A percentile compares a stretch with the other conserved stretches of the same genome.
Evolutionary conservation across 208 protist genomes (phyloP).

Genomic region (Lotmaria passim): DNA sequence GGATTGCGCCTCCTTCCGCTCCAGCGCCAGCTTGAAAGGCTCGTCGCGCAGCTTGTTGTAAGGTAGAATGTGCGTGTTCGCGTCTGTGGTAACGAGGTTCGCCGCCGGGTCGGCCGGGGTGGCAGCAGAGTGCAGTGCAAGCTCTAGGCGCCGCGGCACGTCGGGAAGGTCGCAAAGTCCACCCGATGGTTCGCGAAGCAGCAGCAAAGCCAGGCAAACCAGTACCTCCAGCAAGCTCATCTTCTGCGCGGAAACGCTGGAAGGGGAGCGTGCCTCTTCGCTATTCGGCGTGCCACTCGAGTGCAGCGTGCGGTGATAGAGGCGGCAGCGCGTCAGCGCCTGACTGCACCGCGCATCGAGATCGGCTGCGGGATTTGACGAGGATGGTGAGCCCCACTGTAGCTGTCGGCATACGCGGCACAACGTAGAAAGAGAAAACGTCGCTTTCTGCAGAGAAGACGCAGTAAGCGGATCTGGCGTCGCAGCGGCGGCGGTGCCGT

Average conservation of each 20-base stretch:
- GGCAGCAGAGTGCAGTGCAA: constrained; percentile 18
- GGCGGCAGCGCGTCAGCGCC: constrained; percentile 18
- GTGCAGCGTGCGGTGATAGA: constrained; percentile 20
- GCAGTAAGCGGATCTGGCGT: too few relatives aligned
- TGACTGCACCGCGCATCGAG: constrained; percentile 16
- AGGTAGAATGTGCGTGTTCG: constrained; percentile 11
- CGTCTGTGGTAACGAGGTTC: not conserved
- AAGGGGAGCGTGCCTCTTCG: too few relatives aligned
- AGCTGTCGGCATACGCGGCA: constrained; percentile 26
- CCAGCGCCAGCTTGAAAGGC: constrained; percentile 26
- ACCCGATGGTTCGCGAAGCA: constrained; percentile 7
- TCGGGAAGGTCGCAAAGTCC: constrained; percentile 28
- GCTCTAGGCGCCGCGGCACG: constrained; percentile 29
- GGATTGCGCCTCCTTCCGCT: constrained; percentile 23
- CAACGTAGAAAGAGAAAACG: constrained; percentile 6
- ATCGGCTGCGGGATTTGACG: not conserved
- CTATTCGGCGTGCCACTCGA: not conserved
- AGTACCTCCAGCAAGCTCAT: constrained; percentile 28
- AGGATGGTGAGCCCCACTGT: constrained; percentile 16
- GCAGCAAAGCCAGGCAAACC: constrained; percentile 27
- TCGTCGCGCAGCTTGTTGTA: constrained; percentile 36
- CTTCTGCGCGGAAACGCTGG: not conserved
- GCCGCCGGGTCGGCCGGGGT: not conserved
- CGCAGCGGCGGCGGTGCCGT: not conserved
- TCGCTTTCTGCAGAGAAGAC: not conserved